A percentile compares a stretch with the other conserved stretches of the same genome.
Evolutionary conservation across 2,329 filamentous ascomycete species (phyloP).

Genomic region (Fusarium caatingaense): DNA sequence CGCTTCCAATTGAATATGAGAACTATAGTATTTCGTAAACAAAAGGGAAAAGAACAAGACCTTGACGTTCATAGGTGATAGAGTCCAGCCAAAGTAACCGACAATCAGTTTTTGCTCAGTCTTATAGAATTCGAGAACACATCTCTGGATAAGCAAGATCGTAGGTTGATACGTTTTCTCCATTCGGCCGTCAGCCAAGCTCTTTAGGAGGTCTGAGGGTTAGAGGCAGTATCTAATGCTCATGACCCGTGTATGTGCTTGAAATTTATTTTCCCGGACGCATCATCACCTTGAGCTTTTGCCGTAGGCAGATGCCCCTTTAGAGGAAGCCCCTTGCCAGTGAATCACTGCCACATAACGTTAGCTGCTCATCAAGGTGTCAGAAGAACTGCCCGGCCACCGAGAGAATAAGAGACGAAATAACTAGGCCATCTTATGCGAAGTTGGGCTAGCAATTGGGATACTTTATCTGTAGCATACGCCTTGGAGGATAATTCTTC

Average conservation of each 20-base stretch:
- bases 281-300: not conserved
- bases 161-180: not conserved
- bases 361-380: not conserved
- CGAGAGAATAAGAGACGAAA: too few relatives aligned
- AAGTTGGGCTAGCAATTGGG: too few relatives aligned
- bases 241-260: not conserved
- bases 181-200: not conserved
- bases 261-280: not conserved
- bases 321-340: not conserved
- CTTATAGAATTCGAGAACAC: not conserved
- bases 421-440: too few relatives aligned
- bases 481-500: too few relatives aligned
- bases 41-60: too few relatives aligned
- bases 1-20: not conserved
- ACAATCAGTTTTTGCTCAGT: not conserved
- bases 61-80: not conserved
- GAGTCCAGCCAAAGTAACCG: not conserved
- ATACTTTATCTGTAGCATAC: too few relatives aligned
- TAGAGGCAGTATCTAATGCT: not conserved
- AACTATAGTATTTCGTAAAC: not conserved
- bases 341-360: constrained; percentile 16
- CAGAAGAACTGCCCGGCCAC: too few relatives aligned
- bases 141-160: not conserved
- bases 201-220: not conserved
- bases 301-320: not conserved